Percentiles rank a stretch among this genome's conserved stretches.
Evolutionary conservation across 1,284 basidiomycete genomes (phyloP).

Genomic region (Ganoderma sinense): DNA sequence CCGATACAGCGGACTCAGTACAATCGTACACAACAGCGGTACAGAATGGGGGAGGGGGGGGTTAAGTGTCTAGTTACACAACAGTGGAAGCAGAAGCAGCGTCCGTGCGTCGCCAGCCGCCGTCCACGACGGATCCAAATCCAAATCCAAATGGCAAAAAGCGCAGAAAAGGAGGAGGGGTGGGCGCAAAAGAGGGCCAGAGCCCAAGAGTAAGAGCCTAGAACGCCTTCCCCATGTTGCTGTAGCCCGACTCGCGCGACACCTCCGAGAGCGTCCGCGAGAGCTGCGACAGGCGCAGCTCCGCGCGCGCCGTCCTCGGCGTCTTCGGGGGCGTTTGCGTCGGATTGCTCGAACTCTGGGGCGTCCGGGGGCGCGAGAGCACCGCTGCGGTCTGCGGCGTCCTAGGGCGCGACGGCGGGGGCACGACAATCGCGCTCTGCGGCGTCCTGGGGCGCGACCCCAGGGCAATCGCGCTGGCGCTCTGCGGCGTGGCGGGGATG

Average conservation of each 20-base stretch:
- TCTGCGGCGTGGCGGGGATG: constrained; percentile 17
- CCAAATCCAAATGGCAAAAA: not conserved
- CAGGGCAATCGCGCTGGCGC: constrained; percentile 14
- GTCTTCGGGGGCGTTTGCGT: constrained; percentile 7
- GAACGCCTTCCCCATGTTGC: not conserved
- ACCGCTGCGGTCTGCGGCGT: constrained; percentile 14
- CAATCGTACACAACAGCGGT: not conserved
- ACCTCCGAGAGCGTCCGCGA: constrained; percentile 28
- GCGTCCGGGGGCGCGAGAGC: too few species aligned
- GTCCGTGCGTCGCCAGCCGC: not conserved
- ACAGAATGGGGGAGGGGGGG: too few species aligned
- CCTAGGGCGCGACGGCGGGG: not conserved
- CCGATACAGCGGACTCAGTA: not conserved
- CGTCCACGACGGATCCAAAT: not conserved
- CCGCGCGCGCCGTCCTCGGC: constrained; percentile 12
- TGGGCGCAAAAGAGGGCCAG: not conserved
- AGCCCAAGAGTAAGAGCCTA: not conserved
- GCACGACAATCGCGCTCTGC: not conserved
- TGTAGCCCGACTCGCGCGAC: constrained; percentile 17
- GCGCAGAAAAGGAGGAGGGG: not conserved
- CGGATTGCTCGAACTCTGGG: too few species aligned
- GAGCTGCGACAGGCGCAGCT: constrained; percentile 25
- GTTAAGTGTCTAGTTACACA: not conserved
- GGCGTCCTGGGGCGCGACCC: constrained; percentile 8
- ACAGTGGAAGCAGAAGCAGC: not conserved